These are phyloP conservation scores for Peronospora belbahrii DNA, from an alignment of 352 stramenopile species.

Conservation along the genomic window DNA sequence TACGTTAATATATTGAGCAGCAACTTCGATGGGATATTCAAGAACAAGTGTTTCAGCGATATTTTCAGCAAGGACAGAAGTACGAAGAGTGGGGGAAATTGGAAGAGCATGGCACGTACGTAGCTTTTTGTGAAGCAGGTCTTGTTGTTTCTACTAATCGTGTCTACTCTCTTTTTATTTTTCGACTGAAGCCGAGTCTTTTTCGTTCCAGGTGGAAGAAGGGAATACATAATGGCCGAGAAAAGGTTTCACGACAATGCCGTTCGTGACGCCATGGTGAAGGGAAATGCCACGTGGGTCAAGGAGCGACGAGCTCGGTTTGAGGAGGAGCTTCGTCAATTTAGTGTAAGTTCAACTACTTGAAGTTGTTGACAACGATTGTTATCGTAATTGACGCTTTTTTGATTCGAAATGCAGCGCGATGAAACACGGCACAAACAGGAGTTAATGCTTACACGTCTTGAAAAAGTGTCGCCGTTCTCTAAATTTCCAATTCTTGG, in stretches of 20 bases:
- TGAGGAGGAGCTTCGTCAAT: slow-evolving; percentile 44
- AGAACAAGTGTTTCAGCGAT: slow-evolving; percentile 52
- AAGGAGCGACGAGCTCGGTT: slow-evolving; percentile 39
- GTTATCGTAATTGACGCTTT: slow-evolving; percentile 10
- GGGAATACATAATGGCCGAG: slow-evolving; percentile 57
- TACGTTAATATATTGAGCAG: slow-evolving; percentile 22
- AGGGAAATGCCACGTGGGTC: slow-evolving; percentile 48
- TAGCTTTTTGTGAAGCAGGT: neutral
- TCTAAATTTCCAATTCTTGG: slow-evolving; percentile 62
- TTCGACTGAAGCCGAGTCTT: slow-evolving; percentile 36
- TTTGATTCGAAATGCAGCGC: slow-evolving; percentile 26
- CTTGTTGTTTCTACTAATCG: neutral
- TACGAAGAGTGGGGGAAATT: slow-evolving; percentile 49
- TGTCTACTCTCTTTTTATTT: neutral
- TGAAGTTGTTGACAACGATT: neutral
- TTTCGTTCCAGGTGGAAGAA: slow-evolving; percentile 51
- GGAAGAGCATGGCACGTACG: slow-evolving; percentile 51
- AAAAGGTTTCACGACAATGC: slow-evolving; percentile 65
- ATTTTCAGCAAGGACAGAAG: slow-evolving; percentile 47
- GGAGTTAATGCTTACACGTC: slow-evolving; percentile 57
- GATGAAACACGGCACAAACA: slow-evolving; percentile 75
- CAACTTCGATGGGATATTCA: slow-evolving; percentile 62
- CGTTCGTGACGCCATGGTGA: slow-evolving; percentile 36
- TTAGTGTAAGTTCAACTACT: slow-evolving; percentile 37
- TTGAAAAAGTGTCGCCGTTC: slow-evolving; percentile 72